These are phyloP conservation scores for Aspergillus sclerotioniger DNA, from an alignment of 495 filamentous ascomycete species.

Conservation along the genomic window DNA sequence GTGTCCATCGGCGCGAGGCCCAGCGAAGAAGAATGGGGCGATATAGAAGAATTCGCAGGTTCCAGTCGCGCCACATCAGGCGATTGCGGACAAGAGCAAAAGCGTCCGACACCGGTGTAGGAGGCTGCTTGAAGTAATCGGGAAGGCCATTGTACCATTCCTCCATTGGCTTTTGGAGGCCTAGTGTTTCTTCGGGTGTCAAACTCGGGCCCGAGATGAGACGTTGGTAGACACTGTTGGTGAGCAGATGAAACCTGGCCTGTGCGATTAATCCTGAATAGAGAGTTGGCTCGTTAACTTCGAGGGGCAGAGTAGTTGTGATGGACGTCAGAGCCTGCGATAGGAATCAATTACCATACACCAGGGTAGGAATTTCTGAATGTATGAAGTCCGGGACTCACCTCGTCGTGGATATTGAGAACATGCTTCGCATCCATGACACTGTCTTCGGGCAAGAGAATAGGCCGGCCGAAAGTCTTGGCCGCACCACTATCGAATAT, in stretches of 20 bases:
- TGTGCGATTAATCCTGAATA: slow-evolving; percentile 52
- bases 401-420: slow-evolving; percentile 50
- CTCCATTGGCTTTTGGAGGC: slow-evolving; percentile 46
- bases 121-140: slow-evolving; percentile 41
- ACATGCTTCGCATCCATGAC: slow-evolving; percentile 49
- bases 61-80: slow-evolving; percentile 51
- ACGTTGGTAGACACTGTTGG: slow-evolving; percentile 50
- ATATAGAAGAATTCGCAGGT: slow-evolving; percentile 52
- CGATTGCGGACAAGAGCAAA: slow-evolving; percentile 41
- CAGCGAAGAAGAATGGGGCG: slow-evolving; percentile 52
- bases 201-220: slow-evolving; percentile 51
- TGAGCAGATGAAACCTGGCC: slow-evolving; percentile 47
- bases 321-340: slow-evolving; percentile 37
- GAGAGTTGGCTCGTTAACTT: slow-evolving; percentile 43
- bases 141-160: slow-evolving; percentile 48
- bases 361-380: neutral
- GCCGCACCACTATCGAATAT: slow-evolving; percentile 50
- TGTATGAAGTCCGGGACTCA: slow-evolving; percentile 12
- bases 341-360: neutral
- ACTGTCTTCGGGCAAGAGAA: slow-evolving; percentile 45
- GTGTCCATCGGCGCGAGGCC: slow-evolving; percentile 43
- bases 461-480: slow-evolving; percentile 48
- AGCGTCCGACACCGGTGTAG: slow-evolving; percentile 29
- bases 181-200: slow-evolving; percentile 46
- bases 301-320: slow-evolving; percentile 41